These are phyloP conservation scores for Musa balbisiana DNA, from an alignment of 202 grass and related monocot species.

Conservation along the genomic window DNA sequence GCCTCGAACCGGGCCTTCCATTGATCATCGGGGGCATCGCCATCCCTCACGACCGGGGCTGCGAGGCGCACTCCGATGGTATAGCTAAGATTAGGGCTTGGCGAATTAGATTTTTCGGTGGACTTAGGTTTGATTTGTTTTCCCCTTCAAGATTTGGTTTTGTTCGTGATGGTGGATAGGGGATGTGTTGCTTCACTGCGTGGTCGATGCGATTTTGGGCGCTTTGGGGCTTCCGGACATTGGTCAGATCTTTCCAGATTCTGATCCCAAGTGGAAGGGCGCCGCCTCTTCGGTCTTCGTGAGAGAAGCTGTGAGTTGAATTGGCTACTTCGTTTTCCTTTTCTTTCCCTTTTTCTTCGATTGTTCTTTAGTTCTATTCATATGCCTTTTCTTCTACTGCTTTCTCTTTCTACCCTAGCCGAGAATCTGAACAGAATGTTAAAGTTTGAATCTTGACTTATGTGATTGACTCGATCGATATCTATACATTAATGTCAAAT, in stretches of 20 bases:
- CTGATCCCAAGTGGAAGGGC: conserved; percentile 86
- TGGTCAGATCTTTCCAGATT: conserved; percentile 95
- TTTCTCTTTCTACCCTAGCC: conserved; percentile 1
- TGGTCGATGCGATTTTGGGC: conserved; percentile 94
- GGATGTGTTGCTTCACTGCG: conserved; percentile 98
- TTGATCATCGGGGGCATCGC: conserved; percentile 89
- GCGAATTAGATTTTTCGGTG: not conserved
- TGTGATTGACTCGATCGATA: not conserved
- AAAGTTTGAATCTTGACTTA: not conserved
- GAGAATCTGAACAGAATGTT: not conserved
- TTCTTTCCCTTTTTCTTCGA: not conserved
- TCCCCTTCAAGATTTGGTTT: conserved; percentile 1
- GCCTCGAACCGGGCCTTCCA: conserved; percentile 76
- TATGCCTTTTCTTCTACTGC: conserved; percentile 4
- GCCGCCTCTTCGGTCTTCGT: conserved; percentile 87
- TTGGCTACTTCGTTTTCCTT: not conserved
- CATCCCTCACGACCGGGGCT: conserved; percentile 94
- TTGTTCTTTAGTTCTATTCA: too few relatives aligned
- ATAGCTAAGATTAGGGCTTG: not conserved
- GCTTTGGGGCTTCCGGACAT: conserved; percentile 94
- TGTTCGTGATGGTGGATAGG: conserved; percentile 32
- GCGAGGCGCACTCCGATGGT: conserved; percentile 97
- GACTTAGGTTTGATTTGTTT: not conserved
- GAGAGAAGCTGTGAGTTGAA: conserved; percentile 72
- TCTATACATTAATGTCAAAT: not conserved